Percentiles rank a stretch among this genome's conserved stretches.
These are phyloP conservation scores for Umbelopsis sp. DNA, from an alignment of 371 early-diverging fungal species.

Conservation along the genomic window DNA sequence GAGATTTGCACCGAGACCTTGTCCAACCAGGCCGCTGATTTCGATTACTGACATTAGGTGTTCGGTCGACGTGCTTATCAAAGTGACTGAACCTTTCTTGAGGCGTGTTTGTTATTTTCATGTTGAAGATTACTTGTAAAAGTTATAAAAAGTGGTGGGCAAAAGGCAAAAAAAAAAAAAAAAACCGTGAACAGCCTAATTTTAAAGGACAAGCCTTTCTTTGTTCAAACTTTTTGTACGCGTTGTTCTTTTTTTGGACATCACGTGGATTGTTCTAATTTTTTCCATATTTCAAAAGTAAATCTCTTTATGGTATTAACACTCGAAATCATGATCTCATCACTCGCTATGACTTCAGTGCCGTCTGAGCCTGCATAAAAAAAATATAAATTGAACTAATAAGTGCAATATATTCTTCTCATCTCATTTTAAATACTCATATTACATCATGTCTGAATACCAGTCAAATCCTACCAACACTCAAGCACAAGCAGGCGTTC, in stretches of 20 bases:
- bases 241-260: not conserved
- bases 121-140: not conserved
- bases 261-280: not conserved
- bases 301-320: not conserved
- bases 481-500: not conserved
- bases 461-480: not conserved
- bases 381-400: too few species aligned
- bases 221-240: slow-evolving; percentile 7
- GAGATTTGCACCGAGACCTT: slow-evolving; percentile 16
- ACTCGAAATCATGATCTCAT: not conserved
- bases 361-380: too few species aligned
- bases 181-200: too few species aligned
- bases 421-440: not conserved
- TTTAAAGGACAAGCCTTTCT: not conserved
- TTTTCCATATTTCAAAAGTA: not conserved
- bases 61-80: slow-evolving; percentile 11
- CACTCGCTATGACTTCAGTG: too few species aligned
- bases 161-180: too few species aligned
- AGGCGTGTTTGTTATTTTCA: slow-evolving; percentile 8
- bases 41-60: not conserved
- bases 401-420: not conserved
- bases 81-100: slow-evolving; percentile 17
- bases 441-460: slow-evolving; percentile 1
- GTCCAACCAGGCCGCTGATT: slow-evolving; percentile 6
- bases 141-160: not conserved